Base-by-base conservation (phyloP, 1,284 basidiomycete genomes). In the Sanghuangporus weigelae region DNA sequence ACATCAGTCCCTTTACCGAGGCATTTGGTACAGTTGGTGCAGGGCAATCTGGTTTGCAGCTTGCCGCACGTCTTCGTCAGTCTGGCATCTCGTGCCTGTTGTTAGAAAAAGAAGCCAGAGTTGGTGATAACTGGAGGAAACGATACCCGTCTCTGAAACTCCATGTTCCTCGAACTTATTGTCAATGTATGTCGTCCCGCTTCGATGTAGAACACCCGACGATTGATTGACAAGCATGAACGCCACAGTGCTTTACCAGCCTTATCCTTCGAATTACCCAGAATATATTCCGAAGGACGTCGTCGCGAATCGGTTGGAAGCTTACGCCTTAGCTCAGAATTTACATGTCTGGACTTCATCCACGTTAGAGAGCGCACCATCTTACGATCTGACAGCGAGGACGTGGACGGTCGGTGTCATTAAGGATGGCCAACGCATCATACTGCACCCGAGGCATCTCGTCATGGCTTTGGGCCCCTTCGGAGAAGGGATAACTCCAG, bases 111-210 rank as follows among this genome's bases (percentile, higher is more conserved):
- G 73, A 77, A 44, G 66, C 73, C 38, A 72, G 79, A 4, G 71
- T 86, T 4, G 84, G 85, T 6, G 82, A 84, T 69, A 78, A 77
- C 65, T 86, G 83, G 84, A 71, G 82, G 39, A 73, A 76, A 26
- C 75, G 83, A 14, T 84, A 86, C 69, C 76, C 79, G 42, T 76
- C 78, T 1, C 68, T 84, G 35, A 78, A 75, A 1, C 71, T 84
- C 14, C 81, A 84, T 68, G 81, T 77, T 2, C 68, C 74, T 12
- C 71, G 72, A 51, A 70, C 68, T 26, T 75, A 79, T 38, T 74
- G 76, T 66, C 59, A 69, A 10, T 63, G 77, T 78, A 59, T 57
- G 76, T 71, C 19, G 11, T 8, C 39, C 14, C 19, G 23, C 10
- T 38, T 16, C 36, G 35, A 31, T 14, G 10, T 19, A n/a, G 10